Evolutionary conservation across 208 protist genomes (phyloP).

Genomic region (Leishmania turanica): DNA sequence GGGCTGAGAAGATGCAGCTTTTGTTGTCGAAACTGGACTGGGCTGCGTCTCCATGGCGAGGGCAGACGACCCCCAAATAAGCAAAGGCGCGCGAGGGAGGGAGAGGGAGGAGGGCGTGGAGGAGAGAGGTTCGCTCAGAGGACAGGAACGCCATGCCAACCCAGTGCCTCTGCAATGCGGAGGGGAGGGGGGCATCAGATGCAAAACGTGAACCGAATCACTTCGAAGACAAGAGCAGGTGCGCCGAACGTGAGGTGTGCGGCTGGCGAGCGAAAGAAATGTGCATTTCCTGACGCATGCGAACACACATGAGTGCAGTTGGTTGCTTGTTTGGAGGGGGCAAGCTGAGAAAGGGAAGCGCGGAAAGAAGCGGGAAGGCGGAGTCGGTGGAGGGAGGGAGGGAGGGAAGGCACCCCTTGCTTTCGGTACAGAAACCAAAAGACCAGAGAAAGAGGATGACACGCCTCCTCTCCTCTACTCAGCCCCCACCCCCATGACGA

Average conservation of each 20-base stretch:
- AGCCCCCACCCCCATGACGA: background rate
- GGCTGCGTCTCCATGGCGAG: background rate
- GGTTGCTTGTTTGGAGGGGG: background rate
- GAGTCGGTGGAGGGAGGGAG: background rate
- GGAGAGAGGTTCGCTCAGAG: background rate
- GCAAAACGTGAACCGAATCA: background rate
- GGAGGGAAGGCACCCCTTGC: background rate
- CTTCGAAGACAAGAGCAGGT: background rate
- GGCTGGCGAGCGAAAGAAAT: background rate
- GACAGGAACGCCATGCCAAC: background rate
- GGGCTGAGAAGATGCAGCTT: background rate
- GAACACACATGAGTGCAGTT: background rate
- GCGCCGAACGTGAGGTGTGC: background rate
- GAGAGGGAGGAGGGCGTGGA: background rate
- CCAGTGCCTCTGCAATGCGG: background rate
- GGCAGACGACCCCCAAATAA: background rate
- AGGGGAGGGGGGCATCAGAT: background rate
- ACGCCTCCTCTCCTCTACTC: background rate
- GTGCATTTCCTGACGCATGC: background rate
- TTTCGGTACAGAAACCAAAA: background rate
- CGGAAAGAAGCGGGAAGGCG: background rate
- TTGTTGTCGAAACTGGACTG: background rate
- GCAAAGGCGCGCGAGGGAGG: background rate
- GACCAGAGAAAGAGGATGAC: background rate
- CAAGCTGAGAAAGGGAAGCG: background rate